A percentile compares a stretch with the other conserved stretches of the same genome.
Evolutionary conservation across 805 yeast species (phyloP).

Genomic region (Wickerhamiella parazyma): DNA sequence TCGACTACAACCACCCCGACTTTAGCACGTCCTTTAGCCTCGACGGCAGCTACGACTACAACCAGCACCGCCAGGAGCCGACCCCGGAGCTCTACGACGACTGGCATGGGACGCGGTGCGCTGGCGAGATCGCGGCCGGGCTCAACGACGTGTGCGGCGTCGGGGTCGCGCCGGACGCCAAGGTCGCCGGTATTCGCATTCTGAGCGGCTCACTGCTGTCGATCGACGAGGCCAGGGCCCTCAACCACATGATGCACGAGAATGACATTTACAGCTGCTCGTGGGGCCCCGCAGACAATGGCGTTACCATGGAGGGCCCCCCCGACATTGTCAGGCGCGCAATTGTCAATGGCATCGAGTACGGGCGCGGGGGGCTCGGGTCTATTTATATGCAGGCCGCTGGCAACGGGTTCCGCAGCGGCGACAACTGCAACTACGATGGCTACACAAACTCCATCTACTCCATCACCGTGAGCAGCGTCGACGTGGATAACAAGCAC

Average conservation of each 20-base stretch:
- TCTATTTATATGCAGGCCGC: constrained; percentile 88
- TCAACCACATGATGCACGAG: constrained; percentile 63
- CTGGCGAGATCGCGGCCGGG: constrained; percentile 89
- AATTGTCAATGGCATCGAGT: constrained; percentile 65
- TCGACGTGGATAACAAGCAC: constrained; percentile 74
- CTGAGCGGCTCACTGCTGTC: constrained; percentile 66
- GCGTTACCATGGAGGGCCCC: constrained; percentile 75
- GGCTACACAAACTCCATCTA: constrained; percentile 94
- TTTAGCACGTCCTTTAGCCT: constrained; percentile 42
- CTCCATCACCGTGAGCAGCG: constrained; percentile 88
- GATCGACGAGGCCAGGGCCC: constrained; percentile 83
- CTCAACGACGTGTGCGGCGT: constrained; percentile 81
- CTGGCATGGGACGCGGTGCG: constrained; percentile 93
- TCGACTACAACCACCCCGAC: constrained; percentile 71
- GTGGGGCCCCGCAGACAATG: constrained; percentile 98
- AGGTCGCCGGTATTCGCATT: constrained; percentile 82
- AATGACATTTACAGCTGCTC: constrained; percentile 95
- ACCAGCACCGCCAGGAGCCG: constrained; percentile 61
- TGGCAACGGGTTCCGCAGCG: constrained; percentile 77
- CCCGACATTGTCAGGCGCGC: constrained; percentile 66
- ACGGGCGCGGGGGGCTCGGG: constrained; percentile 73
- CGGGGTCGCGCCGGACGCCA: constrained; percentile 83
- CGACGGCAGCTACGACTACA: constrained; percentile 89
- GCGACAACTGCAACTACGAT: constrained; percentile 90
- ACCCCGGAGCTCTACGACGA: constrained; percentile 71